Conservation (phyloP, 2,329 filamentous ascomycete species). For the Penicillium italicum region DNA sequence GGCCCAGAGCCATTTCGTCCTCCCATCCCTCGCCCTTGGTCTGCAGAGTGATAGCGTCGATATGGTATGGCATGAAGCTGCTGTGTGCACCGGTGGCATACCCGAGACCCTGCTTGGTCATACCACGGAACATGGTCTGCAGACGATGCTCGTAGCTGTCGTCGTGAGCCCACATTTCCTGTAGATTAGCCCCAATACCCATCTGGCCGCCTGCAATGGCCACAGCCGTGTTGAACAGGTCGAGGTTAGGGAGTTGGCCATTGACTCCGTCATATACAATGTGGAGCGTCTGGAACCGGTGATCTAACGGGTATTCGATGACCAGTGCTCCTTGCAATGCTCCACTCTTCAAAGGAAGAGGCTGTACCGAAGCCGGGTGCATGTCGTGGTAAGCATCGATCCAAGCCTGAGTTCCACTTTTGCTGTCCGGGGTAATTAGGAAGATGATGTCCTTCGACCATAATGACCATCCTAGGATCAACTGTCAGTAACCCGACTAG, state of each 20-base stretch:
- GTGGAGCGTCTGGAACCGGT: constrained; percentile 81
- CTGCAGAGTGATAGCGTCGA: constrained; percentile 91
- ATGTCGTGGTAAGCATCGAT: constrained; percentile 95
- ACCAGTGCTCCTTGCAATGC: constrained; percentile 88
- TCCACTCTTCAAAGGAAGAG: constrained; percentile 84
- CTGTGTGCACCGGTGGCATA: constrained; percentile 88
- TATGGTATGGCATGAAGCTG: constrained; percentile 94
- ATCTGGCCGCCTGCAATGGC: constrained; percentile 86
- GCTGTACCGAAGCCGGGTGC: constrained; percentile 67
- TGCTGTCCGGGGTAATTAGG: constrained; percentile 81
- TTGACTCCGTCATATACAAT: constrained; percentile 95
- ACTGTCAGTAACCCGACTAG: constrained; percentile 14
- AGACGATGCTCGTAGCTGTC: constrained; percentile 78
- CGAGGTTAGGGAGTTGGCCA: constrained; percentile 89
- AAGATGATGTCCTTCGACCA: constrained; percentile 99
- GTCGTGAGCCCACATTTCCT: constrained; percentile 76
- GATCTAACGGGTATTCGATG: constrained; percentile 85
- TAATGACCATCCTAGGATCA: constrained; percentile 71
- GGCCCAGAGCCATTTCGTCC: constrained; percentile 93
- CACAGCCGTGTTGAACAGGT: constrained; percentile 91
- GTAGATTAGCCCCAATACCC: constrained; percentile 77
- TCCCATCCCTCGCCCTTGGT: constrained; percentile 91
- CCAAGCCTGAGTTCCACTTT: constrained; percentile 90
- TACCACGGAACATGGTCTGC: constrained; percentile 83
- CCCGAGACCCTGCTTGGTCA: constrained; percentile 86